Conservation (phyloP, 495 filamentous ascomycete species). For the Tuber aestivum region DNA sequence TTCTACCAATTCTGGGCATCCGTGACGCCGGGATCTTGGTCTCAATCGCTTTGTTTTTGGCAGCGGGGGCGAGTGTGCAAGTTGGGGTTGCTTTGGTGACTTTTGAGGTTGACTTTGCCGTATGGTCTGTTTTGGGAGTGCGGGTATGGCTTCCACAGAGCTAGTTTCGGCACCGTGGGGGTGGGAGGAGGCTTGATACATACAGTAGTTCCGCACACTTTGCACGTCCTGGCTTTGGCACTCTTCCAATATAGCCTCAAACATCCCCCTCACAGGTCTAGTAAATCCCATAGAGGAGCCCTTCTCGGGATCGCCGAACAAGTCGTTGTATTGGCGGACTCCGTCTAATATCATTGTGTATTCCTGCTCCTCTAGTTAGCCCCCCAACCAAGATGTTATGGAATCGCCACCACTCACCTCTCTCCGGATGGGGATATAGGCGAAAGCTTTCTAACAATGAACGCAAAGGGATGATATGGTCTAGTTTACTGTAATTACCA, state of each 20-base stretch:
- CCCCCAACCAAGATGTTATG: not conserved
- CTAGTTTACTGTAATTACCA: too few relatives aligned
- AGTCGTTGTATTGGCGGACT: not conserved
- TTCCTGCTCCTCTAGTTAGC: not conserved
- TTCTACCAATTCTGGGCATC: not conserved
- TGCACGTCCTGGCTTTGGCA: not conserved
- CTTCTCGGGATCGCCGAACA: not conserved
- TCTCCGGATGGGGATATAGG: not conserved
- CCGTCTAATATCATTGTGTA: not conserved
- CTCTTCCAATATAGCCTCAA: not conserved
- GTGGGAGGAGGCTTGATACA: not conserved
- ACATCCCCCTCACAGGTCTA: not conserved
- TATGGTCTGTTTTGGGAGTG: not conserved
- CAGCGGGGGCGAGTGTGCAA: not conserved
- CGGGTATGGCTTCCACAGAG: not conserved
- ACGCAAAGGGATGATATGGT: not conserved
- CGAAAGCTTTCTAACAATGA: not conserved
- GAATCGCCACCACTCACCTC: not conserved
- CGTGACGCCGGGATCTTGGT: not conserved
- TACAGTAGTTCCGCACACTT: not conserved
- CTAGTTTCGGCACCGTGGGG: not conserved
- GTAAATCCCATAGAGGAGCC: not conserved
- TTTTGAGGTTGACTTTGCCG: not conserved
- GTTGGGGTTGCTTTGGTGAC: not conserved
- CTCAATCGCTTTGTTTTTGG: not conserved